phyloP scores from a whole-genome alignment of 345 rosid genomes.

The Eucalyptus paniculata region DNA sequence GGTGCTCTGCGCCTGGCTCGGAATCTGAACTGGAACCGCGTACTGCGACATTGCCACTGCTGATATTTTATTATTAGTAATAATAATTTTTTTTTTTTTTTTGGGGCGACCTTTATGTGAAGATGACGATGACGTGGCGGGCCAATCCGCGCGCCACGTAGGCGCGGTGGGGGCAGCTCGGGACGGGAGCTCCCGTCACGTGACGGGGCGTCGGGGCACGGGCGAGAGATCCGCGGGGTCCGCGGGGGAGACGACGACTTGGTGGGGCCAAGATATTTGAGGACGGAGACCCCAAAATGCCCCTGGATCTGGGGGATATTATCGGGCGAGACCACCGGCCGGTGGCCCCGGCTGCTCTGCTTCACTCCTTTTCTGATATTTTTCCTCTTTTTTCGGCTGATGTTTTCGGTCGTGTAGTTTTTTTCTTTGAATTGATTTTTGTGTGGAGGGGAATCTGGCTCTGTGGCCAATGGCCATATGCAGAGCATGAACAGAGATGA shows the following conservation, averaged over 20 bases:
- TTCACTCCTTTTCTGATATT: not conserved
- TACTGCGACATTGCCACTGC: not conserved
- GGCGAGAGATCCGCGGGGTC: not conserved
- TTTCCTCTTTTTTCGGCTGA: not conserved
- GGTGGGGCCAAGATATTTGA: not conserved
- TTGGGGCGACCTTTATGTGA: not conserved
- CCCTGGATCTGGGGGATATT: not conserved
- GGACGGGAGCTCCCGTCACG: not conserved
- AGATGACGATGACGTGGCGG: not conserved
- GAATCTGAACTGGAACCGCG: not conserved
- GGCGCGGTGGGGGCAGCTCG: not conserved
- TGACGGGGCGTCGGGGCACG: not conserved
- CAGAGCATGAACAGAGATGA: not conserved
- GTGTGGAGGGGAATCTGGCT: not conserved
- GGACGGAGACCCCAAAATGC: not conserved
- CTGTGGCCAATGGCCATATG: not conserved
- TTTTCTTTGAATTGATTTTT: not conserved
- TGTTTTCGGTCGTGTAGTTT: not conserved
- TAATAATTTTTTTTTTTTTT: not conserved
- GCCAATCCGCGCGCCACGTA: not conserved
- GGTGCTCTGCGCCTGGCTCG: not conserved
- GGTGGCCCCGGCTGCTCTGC: not conserved
- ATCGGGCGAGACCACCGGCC: too few species aligned
- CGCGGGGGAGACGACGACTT: not conserved
- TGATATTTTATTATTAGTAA: not conserved